phyloP scores from a whole-genome alignment of 805 yeast genomes.

The Gaillardinia entomophila region DNA sequence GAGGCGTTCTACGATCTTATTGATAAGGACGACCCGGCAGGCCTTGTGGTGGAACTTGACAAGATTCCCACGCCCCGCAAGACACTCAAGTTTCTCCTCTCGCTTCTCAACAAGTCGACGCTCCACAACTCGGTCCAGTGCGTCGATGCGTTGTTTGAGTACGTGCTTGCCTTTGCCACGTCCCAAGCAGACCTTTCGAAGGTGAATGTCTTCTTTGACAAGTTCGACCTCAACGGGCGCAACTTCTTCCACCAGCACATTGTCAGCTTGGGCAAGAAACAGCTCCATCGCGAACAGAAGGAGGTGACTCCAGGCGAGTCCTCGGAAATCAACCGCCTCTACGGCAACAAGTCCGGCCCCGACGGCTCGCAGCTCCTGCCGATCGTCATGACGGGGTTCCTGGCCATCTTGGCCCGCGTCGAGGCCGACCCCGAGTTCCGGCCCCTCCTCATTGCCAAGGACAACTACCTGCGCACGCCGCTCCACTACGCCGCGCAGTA shows the following conservation, averaged over 20 bases:
- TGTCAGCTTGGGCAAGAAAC: constrained; percentile 68
- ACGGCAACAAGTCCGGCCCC: constrained; percentile 26
- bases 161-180: constrained; percentile 30
- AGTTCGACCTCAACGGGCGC: constrained; percentile 71
- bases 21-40: constrained; percentile 37
- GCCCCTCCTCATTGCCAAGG: constrained; percentile 51
- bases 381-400: constrained; percentile 45
- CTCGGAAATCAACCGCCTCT: constrained; percentile 17
- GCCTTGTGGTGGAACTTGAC: constrained; percentile 37
- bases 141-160: constrained; percentile 49
- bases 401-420: constrained; percentile 52
- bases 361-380: constrained; percentile 53
- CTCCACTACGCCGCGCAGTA: constrained; percentile 86
- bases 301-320: constrained; percentile 42
- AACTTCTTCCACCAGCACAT: constrained; percentile 83
- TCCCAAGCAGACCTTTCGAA: constrained; percentile 2
- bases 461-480: constrained; percentile 77
- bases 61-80: constrained; percentile 35
- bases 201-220: constrained; percentile 36
- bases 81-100: constrained; percentile 51
- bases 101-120: constrained; percentile 63
- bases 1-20: constrained; percentile 19
- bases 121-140: constrained; percentile 48
- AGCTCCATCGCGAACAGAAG: constrained; percentile 24
- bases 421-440: constrained; percentile 8